Evolutionary conservation across 495 filamentous ascomycete species (phyloP).

Genomic region (Aspergillus panamensis): DNA sequence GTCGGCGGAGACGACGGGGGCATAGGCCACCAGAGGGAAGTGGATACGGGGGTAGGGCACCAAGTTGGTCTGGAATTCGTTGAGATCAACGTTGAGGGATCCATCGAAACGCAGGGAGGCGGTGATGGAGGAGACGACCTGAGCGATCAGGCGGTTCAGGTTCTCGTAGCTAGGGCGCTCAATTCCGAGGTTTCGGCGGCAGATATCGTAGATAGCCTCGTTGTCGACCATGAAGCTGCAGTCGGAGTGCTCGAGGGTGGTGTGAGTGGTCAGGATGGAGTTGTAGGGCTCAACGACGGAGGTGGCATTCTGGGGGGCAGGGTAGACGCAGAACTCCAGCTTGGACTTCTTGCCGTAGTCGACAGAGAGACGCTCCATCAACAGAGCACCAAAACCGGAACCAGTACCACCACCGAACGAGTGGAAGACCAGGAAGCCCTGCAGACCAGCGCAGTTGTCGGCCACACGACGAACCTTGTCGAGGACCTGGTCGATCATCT

Average conservation of each 20-base stretch:
- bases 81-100: conserved; percentile 97
- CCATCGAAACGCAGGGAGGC: conserved; percentile 98
- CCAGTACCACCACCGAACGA: conserved; percentile 99
- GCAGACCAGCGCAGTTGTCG: conserved; percentile 95
- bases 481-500: conserved; percentile 94
- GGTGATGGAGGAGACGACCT: conserved; percentile 98
- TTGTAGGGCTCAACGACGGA: conserved; percentile 99
- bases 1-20: conserved; percentile 87
- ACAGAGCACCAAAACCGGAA: conserved; percentile 94
- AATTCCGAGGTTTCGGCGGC: conserved; percentile 92
- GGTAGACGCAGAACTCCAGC: conserved; percentile 98
- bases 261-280: conserved; percentile 97
- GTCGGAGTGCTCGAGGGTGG: conserved; percentile 97
- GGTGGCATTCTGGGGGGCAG: conserved; percentile 91
- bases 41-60: conserved; percentile 99
- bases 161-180: conserved; percentile 97
- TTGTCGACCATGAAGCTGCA: conserved; percentile 99
- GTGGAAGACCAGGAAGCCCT: conserved; percentile 99
- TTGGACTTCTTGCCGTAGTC: conserved; percentile 99
- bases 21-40: conserved; percentile 95
- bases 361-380: conserved; percentile 96
- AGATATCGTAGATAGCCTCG: conserved; percentile 99
- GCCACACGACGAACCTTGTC: conserved; percentile 95
- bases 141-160: conserved; percentile 96
- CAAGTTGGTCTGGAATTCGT: conserved; percentile 99